Evolutionary conservation across 495 filamentous ascomycete species (phyloP).

Genomic region (Xylaria venustula): DNA sequence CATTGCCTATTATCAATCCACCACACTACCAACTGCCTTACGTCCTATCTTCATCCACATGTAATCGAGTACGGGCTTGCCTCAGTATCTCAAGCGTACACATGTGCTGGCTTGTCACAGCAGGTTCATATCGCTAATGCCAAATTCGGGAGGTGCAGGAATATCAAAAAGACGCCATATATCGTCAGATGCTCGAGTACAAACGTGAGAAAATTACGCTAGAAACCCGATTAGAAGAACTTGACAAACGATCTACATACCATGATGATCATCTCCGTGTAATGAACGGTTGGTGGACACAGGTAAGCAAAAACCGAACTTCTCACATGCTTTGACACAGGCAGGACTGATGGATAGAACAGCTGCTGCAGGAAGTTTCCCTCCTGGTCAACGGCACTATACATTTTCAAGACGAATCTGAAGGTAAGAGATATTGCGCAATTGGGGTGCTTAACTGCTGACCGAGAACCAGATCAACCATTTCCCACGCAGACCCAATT

Average conservation of each 20-base stretch:
- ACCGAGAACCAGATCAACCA: slow-evolving; percentile 35
- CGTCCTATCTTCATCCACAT: slow-evolving; percentile 15
- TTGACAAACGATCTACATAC: slow-evolving; percentile 68
- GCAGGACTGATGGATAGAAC: slow-evolving; percentile 13
- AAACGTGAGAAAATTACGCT: slow-evolving; percentile 81
- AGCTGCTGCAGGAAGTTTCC: slow-evolving; percentile 87
- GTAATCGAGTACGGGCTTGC: slow-evolving; percentile 10
- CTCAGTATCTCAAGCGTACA: slow-evolving; percentile 15
- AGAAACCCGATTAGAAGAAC: slow-evolving; percentile 71
- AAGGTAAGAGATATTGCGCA: slow-evolving; percentile 49
- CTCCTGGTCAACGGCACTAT: slow-evolving; percentile 58
- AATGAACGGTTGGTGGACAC: slow-evolving; percentile 87
- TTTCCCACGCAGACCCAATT: slow-evolving; percentile 64
- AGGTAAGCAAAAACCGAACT: slow-evolving; percentile 56
- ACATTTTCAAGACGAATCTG: slow-evolving; percentile 40
- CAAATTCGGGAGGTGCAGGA: slow-evolving; percentile 57
- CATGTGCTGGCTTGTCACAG: slow-evolving; percentile 21
- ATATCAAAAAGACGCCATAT: slow-evolving; percentile 96
- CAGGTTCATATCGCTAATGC: slow-evolving; percentile 23
- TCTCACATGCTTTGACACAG: neutral
- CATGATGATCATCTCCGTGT: slow-evolving; percentile 91
- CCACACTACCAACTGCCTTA: neutral
- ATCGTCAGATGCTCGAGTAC: slow-evolving; percentile 95
- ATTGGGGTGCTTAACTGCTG: slow-evolving; percentile 33
- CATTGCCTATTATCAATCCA: slow-evolving; percentile 23